Percentiles rank a stretch among this genome's conserved stretches.
Conservation (phyloP, 2,329 filamentous ascomycete species). For the Septoria linicola region DNA sequence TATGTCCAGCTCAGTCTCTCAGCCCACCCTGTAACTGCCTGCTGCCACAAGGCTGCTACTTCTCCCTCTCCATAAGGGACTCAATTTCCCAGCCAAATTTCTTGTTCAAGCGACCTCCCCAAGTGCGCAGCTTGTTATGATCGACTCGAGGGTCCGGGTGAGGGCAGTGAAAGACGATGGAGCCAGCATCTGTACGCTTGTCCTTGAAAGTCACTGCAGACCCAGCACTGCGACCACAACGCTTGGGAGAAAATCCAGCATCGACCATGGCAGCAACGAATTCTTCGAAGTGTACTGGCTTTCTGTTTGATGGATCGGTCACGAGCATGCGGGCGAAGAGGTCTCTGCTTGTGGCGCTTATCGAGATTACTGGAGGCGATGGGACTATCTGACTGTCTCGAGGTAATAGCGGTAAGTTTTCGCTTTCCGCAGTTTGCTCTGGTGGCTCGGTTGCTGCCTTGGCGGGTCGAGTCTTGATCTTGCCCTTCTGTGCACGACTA, state of each 20-base stretch:
- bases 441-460: background rate
- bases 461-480: constrained; percentile 5
- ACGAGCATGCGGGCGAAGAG: constrained; percentile 12
- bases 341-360: background rate
- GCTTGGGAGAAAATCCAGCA: constrained; percentile 11
- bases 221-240: constrained; percentile 8
- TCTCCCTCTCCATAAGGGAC: constrained; percentile 1
- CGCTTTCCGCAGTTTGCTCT: background rate
- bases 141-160: constrained; percentile 15
- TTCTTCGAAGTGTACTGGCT: constrained; percentile 12
- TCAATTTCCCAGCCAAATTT: constrained; percentile 17
- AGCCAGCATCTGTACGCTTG: background rate
- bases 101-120: constrained; percentile 12
- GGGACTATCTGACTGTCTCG: no score
- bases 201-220: constrained; percentile 16
- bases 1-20: no score
- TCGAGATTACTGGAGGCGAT: background rate
- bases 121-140: constrained; percentile 14
- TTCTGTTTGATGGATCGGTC: constrained; percentile 1
- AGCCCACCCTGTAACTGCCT: no score
- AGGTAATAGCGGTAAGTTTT: no score
- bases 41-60: background rate
- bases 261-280: constrained; percentile 12
- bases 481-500: background rate
- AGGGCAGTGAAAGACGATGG: constrained; percentile 15